These are phyloP conservation scores for Trypanosoma congolense DNA, from an alignment of 208 protist species.

Conservation along the genomic window DNA sequence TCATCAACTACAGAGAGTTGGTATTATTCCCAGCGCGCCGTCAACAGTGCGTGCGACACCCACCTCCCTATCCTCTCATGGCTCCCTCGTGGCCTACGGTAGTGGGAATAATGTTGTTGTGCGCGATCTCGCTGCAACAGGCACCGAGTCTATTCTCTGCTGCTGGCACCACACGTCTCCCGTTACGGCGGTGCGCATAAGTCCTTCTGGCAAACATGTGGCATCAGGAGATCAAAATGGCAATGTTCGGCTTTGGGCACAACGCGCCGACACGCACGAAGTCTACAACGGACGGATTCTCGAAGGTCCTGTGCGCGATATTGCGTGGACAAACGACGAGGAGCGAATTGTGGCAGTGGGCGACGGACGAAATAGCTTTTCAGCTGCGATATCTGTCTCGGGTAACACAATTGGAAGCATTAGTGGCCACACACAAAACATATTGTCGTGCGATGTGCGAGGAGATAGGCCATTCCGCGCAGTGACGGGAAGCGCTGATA, in stretches of 20 bases:
- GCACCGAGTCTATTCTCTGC: slow-evolving; percentile 10
- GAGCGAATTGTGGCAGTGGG: slow-evolving; percentile 56
- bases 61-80: slow-evolving; percentile 19
- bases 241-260: slow-evolving; percentile 36
- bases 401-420: slow-evolving; percentile 40
- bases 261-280: slow-evolving; percentile 22
- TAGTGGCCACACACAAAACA: slow-evolving; percentile 39
- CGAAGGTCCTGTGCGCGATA: slow-evolving; percentile 42
- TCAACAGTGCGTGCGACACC: slow-evolving; percentile 30
- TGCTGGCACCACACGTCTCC: slow-evolving; percentile 26
- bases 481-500: slow-evolving; percentile 39
- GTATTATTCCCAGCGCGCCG: slow-evolving; percentile 28
- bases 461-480: slow-evolving; percentile 37
- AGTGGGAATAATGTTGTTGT: slow-evolving; percentile 38
- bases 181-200: slow-evolving; percentile 42
- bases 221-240: slow-evolving; percentile 58
- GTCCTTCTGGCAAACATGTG: slow-evolving; percentile 31
- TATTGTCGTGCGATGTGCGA: slow-evolving; percentile 46
- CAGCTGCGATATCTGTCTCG: slow-evolving; percentile 24
- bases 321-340: slow-evolving; percentile 53
- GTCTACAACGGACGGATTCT: slow-evolving; percentile 29
- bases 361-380: slow-evolving; percentile 45
- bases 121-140: slow-evolving; percentile 5
- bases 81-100: slow-evolving; percentile 31
- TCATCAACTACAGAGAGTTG: slow-evolving; percentile 19